These are phyloP conservation scores for Scleroderma bovista DNA, from an alignment of 768 basidiomycete species.

Conservation along the genomic window DNA sequence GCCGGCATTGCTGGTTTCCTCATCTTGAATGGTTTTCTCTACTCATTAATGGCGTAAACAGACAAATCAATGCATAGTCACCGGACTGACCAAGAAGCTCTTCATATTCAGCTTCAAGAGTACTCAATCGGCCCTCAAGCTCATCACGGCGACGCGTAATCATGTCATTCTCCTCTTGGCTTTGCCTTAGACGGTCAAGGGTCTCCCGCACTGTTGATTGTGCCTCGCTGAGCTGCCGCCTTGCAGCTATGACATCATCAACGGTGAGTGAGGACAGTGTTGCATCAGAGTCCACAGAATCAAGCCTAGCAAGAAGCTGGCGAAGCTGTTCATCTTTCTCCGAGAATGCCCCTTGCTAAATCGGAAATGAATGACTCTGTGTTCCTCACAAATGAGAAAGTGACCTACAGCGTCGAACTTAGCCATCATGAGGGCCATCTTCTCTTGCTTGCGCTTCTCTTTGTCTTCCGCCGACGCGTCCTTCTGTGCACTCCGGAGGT, in stretches of 20 bases:
- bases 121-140: conserved; percentile 72
- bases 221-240: conserved; percentile 85
- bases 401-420: conserved; percentile 87
- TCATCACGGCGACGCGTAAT: conserved; percentile 78
- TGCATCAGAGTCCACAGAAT: conserved; percentile 63
- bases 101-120: conserved; percentile 91
- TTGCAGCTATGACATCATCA: conserved; percentile 76
- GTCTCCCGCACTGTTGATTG: conserved; percentile 84
- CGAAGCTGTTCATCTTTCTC: conserved; percentile 95
- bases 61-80: background rate
- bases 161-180: conserved; percentile 91
- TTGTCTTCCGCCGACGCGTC: conserved; percentile 91
- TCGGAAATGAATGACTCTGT: conserved; percentile 4
- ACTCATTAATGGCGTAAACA: conserved; percentile 13
- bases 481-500: conserved; percentile 76
- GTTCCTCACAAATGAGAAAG: background rate
- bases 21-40: conserved; percentile 92
- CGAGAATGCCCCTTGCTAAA: conserved; percentile 85
- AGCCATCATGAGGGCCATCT: conserved; percentile 99
- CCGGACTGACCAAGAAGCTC: conserved; percentile 77
- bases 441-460: conserved; percentile 98
- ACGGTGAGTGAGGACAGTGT: conserved; percentile 53
- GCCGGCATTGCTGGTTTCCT: conserved; percentile 80
- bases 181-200: conserved; percentile 81
- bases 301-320: conserved; percentile 76